phyloP scores from a whole-genome alignment of 1,284 basidiomycete species.

The Schizopora paradoxa region DNA sequence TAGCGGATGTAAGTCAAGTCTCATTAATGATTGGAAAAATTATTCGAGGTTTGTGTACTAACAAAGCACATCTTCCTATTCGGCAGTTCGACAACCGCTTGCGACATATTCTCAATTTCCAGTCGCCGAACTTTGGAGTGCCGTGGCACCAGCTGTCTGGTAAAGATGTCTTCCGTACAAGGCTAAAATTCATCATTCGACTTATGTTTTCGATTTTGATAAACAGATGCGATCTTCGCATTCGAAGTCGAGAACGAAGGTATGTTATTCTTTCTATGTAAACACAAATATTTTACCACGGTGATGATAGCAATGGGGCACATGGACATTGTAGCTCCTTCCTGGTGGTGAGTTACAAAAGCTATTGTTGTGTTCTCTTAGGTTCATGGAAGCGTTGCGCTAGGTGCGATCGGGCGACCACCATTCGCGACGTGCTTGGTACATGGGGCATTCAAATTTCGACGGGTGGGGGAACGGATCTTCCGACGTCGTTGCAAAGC shows the following conservation, averaged over 20 bases:
- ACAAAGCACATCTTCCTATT: conserved; percentile 6
- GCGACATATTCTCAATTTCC: conserved; percentile 25
- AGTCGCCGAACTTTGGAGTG: conserved; percentile 24
- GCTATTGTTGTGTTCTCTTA: not conserved
- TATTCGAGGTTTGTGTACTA: too few species aligned
- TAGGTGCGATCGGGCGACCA: conserved; percentile 25
- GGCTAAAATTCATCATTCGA: not conserved
- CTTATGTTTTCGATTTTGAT: not conserved
- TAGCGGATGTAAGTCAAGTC: conserved; percentile 11
- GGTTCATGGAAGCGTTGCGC: too few species aligned
- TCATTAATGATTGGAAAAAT: not conserved
- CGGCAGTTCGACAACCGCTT: conserved; percentile 25
- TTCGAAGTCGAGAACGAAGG: conserved; percentile 27
- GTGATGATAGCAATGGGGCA: conserved; percentile 27
- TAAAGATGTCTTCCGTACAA: not conserved
- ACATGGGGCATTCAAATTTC: conserved; percentile 24
- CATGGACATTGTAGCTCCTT: conserved; percentile 24
- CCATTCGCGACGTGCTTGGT: conserved; percentile 22
- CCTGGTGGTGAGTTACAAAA: conserved; percentile 21
- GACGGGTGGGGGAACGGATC: conserved; percentile 29
- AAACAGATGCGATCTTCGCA: conserved; percentile 25
- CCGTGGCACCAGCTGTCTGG: conserved; percentile 26
- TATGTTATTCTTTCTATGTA: too few species aligned
- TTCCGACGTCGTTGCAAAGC: conserved; percentile 17
- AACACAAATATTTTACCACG: too few species aligned